These are phyloP conservation scores for Boeremia lycopersici DNA, from an alignment of 2,329 filamentous ascomycete genomes.

Conservation along the genomic window DNA sequence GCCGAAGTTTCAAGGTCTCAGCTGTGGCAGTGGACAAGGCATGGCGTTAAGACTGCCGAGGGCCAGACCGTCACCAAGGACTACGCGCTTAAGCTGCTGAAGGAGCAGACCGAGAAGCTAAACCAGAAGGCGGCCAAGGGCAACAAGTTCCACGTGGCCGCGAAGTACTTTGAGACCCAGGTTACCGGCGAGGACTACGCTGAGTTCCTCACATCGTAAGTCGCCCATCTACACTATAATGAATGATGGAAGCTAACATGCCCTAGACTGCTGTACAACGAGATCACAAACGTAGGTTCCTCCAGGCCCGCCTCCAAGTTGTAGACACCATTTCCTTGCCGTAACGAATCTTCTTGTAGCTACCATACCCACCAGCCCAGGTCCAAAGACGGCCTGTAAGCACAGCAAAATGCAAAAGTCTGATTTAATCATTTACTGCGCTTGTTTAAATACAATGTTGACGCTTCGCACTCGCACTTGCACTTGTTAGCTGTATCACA, in stretches of 20 bases:
- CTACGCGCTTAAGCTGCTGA: slow-evolving; percentile 83
- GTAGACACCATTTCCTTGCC: slow-evolving; percentile 26
- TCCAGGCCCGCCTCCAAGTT: slow-evolving; percentile 61
- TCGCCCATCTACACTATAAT: slow-evolving; percentile 12
- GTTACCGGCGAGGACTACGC: slow-evolving; percentile 97
- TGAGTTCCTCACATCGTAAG: slow-evolving; percentile 88
- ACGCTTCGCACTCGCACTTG: neutral
- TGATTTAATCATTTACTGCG: neutral
- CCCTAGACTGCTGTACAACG: slow-evolving; percentile 78
- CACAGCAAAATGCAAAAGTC: slow-evolving; percentile 10
- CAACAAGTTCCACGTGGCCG: slow-evolving; percentile 89
- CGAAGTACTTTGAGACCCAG: slow-evolving; percentile 90
- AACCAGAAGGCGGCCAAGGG: slow-evolving; percentile 77
- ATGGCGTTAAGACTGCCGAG: slow-evolving; percentile 76
- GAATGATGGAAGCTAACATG: slow-evolving; percentile 14
- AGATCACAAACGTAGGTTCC: slow-evolving; percentile 77
- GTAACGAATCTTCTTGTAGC: slow-evolving; percentile 10
- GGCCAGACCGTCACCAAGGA: slow-evolving; percentile 93
- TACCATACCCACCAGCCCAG: slow-evolving; percentile 13
- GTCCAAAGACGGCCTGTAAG: slow-evolving; percentile 6
- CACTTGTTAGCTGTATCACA: neutral
- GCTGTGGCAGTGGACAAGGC: slow-evolving; percentile 93
- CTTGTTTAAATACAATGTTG: neutral
- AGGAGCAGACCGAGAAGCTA: slow-evolving; percentile 81
- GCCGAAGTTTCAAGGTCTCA: slow-evolving; percentile 94